These are phyloP conservation scores for Paramecium octaurelia DNA, from an alignment of 73 alveolate genomes.

Conservation along the genomic window DNA sequence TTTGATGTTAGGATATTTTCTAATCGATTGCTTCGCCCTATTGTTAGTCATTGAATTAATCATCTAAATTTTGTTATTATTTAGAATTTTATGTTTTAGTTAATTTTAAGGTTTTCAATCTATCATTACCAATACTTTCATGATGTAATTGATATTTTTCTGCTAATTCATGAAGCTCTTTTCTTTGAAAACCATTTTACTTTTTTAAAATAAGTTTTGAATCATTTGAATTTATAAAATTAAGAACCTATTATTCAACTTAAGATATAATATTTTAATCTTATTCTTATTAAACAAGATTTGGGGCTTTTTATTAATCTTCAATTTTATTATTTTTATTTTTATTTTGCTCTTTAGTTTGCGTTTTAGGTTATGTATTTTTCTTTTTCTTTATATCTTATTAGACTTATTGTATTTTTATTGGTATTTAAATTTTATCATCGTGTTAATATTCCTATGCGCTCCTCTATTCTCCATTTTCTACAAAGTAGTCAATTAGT, in stretches of 20 bases:
- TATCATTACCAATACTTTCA: slow-evolving; percentile 63
- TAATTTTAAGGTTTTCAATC: not conserved
- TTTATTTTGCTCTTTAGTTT: slow-evolving; percentile 53
- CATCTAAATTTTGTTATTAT: no score
- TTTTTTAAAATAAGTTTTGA: slow-evolving; percentile 30
- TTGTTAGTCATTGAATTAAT: not conserved
- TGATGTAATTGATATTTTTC: slow-evolving; percentile 65
- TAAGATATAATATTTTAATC: not conserved
- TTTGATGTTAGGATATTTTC: not conserved
- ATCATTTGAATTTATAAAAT: not conserved
- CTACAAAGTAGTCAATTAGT: slow-evolving; percentile 80
- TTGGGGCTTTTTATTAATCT: not conserved
- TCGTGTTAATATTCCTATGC: slow-evolving; percentile 65
- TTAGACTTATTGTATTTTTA: slow-evolving; percentile 50
- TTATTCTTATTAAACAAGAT: not conserved
- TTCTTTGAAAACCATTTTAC: slow-evolving; percentile 67
- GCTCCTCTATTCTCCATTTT: slow-evolving; percentile 77
- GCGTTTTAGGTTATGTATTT: slow-evolving; percentile 52
- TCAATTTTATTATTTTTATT: not conserved
- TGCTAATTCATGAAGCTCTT: slow-evolving; percentile 68
- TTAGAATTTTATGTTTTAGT: not conserved
- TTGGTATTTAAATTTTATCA: slow-evolving; percentile 40
- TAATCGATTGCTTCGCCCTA: not conserved
- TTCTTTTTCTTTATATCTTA: slow-evolving; percentile 57
- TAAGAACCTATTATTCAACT: not conserved